Conservation (phyloP, 768 basidiomycete species). For the Termitomyces sp. region DNA sequence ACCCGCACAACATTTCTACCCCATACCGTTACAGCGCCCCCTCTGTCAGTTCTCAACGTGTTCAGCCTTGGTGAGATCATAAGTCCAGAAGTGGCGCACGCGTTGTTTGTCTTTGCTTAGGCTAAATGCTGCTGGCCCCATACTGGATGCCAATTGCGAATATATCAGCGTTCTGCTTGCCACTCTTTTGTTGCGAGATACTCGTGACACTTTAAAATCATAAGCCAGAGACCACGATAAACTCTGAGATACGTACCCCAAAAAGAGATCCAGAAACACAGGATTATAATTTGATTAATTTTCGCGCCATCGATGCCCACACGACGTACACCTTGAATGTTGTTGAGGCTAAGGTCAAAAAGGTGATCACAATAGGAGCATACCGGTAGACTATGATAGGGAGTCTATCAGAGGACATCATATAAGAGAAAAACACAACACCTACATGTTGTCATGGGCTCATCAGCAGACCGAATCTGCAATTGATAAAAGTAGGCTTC, state of each 20-base stretch:
- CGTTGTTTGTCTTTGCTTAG: slow-evolving; percentile 14
- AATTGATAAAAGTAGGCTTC: slow-evolving; percentile 94
- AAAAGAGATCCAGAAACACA: background rate
- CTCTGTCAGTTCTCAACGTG: background rate
- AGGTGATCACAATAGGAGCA: slow-evolving; percentile 6
- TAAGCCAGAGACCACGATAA: background rate
- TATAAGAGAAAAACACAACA: slow-evolving; percentile 9
- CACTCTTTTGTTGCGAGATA: background rate
- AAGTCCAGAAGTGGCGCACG: slow-evolving; percentile 6
- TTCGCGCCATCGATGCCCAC: slow-evolving; percentile 69
- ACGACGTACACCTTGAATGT: slow-evolving; percentile 50
- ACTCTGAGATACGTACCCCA: background rate
- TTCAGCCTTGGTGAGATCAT: background rate
- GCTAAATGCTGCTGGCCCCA: background rate
- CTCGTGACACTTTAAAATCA: no score
- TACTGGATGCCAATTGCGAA: background rate
- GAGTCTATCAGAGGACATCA: background rate
- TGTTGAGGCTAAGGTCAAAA: background rate
- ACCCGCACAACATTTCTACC: background rate
- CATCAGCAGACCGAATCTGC: slow-evolving; percentile 92
- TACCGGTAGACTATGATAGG: slow-evolving; percentile 57
- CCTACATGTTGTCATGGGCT: slow-evolving; percentile 79
- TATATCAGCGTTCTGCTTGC: background rate
- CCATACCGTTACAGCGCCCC: background rate
- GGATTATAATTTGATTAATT: slow-evolving; percentile 33